Conservation (phyloP, 1,139 yeast species). For the Yarrowia galli region DNA sequence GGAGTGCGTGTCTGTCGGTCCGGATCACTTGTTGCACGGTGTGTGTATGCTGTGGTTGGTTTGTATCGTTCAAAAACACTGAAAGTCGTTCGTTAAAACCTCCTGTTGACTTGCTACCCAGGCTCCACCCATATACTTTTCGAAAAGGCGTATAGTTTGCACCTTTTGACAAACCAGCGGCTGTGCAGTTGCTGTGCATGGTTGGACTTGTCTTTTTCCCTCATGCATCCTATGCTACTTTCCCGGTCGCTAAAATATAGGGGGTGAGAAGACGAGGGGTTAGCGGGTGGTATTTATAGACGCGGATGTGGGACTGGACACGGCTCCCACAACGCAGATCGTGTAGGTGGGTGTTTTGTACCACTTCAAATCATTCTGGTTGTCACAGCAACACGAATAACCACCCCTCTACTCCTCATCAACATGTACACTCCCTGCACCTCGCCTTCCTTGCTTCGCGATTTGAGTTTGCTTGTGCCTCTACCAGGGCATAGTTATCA, state of each 20-base stretch:
- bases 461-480: not conserved
- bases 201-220: constrained; percentile 25
- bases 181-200: constrained; percentile 37
- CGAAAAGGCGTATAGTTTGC: not conserved
- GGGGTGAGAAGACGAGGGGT: not conserved
- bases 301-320: too few relatives aligned
- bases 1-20: not conserved
- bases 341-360: too few relatives aligned
- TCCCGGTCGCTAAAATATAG: not conserved
- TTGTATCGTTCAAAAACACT: too few relatives aligned
- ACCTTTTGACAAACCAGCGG: constrained; percentile 11
- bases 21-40: not conserved
- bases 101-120: not conserved
- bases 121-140: constrained; percentile 31
- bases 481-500: constrained; percentile 12
- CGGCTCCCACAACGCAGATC: too few relatives aligned
- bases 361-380: too few relatives aligned
- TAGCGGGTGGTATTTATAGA: not conserved
- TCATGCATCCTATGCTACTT: not conserved
- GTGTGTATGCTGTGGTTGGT: not conserved
- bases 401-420: not conserved
- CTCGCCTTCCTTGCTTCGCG: constrained; percentile 10
- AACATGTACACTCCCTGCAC: not conserved
- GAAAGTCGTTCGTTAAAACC: too few relatives aligned
- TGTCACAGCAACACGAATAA: not conserved